Evolutionary conservation across 306 rosid species (phyloP), one percentile per base, ranked within the genome.

Genomic region (Styphnolobium japonicum): DNA sequence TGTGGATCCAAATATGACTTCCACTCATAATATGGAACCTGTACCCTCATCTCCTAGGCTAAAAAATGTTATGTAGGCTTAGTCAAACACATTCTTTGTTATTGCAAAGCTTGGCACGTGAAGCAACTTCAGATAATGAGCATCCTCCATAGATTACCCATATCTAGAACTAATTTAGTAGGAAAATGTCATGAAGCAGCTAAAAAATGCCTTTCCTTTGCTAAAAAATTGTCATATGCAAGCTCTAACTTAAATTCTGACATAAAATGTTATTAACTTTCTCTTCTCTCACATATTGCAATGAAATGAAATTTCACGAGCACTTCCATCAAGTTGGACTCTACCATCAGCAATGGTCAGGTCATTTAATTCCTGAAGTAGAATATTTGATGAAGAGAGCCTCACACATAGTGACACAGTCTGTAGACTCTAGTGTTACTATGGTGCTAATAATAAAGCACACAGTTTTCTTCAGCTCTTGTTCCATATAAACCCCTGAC

Each of bases 1-100:
- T 27, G 63, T 46, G 16, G 67, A 84, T 55, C 46, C 61, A 76
- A 57, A 79, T 43, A 71, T 39, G 70, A 64, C 22, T 64, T 64
- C 29, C 16, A 9, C 36, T 64, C 29, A 36, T 64, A 9, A 37
- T 36, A 37, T 3, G 45, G 45, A 61, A 34, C 23, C 25, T 33
- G 42, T 33, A 16, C n/a, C 4, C 15, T 31, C 33, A n/a, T 40
- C 15, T 33, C 25, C 25, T 23, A 7, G 45, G 45, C 45, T 22
- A 62, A 62, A 62, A 27, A 33, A 15, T n/a, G n/a, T n/a, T n/a
- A 16, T 19, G 53, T 67, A 23, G 14, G 42, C 21, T 22, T 42
- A 25, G 14, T 67, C 33, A 67, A 11, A 67, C 2, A n/a, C 21
- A 31, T 29, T 29, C 19, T 60, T 60, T 31, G 8, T 57, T 11